phyloP scores from a whole-genome alignment of 768 basidiomycete genomes.

The Lenzites betulinus region DNA sequence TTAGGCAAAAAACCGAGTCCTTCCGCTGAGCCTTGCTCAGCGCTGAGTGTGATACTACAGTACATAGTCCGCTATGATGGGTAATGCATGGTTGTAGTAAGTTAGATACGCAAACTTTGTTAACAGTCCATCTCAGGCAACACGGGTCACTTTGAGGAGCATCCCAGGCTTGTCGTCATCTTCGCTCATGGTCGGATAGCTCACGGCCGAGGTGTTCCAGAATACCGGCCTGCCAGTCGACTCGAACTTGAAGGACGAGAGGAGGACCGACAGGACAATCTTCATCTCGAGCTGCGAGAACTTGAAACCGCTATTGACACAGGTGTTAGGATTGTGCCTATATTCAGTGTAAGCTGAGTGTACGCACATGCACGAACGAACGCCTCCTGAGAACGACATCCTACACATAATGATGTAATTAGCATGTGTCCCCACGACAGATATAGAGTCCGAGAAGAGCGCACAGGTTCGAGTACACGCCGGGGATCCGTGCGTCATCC shows the following conservation, averaged over 20 bases:
- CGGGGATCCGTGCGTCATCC: constrained; percentile 19
- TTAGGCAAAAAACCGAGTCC: too few species aligned
- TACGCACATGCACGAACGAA: constrained; percentile 27
- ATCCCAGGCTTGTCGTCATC: constrained; percentile 8
- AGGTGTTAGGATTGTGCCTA: too few species aligned
- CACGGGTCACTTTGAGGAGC: constrained; percentile 10
- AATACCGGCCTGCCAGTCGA: constrained; percentile 5
- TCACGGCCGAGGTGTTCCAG: constrained; percentile 15
- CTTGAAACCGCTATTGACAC: constrained; percentile 22
- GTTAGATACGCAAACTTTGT: too few species aligned
- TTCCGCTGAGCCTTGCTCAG: too few species aligned
- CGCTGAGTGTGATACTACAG: too few species aligned
- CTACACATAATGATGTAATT: neutral
- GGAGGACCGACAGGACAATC: constrained; percentile 12
- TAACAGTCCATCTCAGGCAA: neutral
- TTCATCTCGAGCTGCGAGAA: constrained; percentile 28
- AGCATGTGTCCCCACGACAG: too few species aligned
- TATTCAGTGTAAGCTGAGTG: too few species aligned
- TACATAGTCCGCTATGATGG: too few species aligned
- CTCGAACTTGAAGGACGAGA: constrained; percentile 20
- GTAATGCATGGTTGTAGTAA: too few species aligned
- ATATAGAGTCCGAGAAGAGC: neutral
- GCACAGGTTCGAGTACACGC: constrained; percentile 25
- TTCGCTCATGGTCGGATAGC: constrained; percentile 12
- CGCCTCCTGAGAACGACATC: constrained; percentile 29